Evolutionary conservation across 768 basidiomycete genomes (phyloP).

Genomic region (Mycena leptocephala): DNA sequence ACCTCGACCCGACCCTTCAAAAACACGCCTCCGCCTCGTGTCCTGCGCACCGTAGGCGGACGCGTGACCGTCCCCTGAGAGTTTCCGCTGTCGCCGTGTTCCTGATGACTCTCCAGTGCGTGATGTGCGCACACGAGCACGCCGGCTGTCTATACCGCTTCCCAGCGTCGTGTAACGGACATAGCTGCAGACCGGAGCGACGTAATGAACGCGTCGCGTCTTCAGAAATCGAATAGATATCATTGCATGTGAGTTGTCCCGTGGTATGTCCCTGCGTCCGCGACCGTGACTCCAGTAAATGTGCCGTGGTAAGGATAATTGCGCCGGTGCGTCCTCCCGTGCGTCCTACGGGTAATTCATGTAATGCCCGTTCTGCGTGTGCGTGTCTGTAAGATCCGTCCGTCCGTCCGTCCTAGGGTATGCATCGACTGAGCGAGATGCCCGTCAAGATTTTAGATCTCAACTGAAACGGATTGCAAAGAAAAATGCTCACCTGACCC

Average conservation of each 20-base stretch:
- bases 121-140: background rate
- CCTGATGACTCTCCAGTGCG: background rate
- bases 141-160: background rate
- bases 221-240: background rate
- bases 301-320: background rate
- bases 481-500: background rate
- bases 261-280: background rate
- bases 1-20: background rate
- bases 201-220: conserved; percentile 1
- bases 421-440: background rate
- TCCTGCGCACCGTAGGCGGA: background rate
- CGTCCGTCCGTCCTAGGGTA: background rate
- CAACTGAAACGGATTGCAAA: background rate
- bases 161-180: too few relatives aligned
- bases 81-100: background rate
- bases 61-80: background rate
- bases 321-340: background rate
- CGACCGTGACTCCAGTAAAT: background rate
- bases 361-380: background rate
- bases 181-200: background rate
- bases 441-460: background rate
- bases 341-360: background rate
- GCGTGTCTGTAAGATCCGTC: background rate
- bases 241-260: background rate
- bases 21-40: conserved; percentile 15